phyloP scores from a whole-genome alignment of 768 basidiomycete species.

The Phylloporus sp. region DNA sequence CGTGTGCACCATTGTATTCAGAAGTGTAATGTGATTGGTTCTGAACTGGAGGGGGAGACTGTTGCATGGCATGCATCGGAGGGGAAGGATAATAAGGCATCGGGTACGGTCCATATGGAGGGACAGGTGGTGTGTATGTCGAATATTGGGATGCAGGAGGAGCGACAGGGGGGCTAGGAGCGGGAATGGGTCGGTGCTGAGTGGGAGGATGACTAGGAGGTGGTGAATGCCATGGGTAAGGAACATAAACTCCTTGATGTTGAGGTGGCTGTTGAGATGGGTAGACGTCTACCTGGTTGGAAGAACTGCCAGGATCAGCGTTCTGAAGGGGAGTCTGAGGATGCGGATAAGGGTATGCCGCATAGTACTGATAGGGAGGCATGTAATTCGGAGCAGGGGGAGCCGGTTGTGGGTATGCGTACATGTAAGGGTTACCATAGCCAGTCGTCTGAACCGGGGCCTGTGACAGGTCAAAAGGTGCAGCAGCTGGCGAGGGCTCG shows the following conservation, averaged over 20 bases:
- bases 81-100: conserved; percentile 31
- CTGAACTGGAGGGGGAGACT: conserved; percentile 22
- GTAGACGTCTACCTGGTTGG: conserved; percentile 31
- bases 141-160: conserved; percentile 32
- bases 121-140: conserved; percentile 28
- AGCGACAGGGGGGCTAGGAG: conserved; percentile 27
- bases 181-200: conserved; percentile 34
- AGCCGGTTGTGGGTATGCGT: conserved; percentile 40
- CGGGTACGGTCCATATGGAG: conserved; percentile 34
- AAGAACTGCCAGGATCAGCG: conserved; percentile 30
- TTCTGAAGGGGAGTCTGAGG: conserved; percentile 39
- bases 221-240: conserved; percentile 33
- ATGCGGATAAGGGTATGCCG: conserved; percentile 50
- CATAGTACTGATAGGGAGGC: conserved; percentile 37
- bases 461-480: conserved; percentile 30
- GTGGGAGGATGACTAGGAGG: conserved; percentile 37
- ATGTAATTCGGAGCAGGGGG: conserved; percentile 37
- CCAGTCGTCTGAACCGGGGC: conserved; percentile 26
- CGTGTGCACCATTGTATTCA: conserved; percentile 28
- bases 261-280: conserved; percentile 30
- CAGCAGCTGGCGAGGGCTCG: conserved; percentile 43
- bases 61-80: conserved; percentile 25
- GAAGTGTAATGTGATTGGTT: conserved; percentile 26
- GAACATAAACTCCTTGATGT: conserved; percentile 28
- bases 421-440: conserved; percentile 32